Evolutionary conservation across 768 basidiomycete species (phyloP).

Genomic region (Suillus sp.): DNA sequence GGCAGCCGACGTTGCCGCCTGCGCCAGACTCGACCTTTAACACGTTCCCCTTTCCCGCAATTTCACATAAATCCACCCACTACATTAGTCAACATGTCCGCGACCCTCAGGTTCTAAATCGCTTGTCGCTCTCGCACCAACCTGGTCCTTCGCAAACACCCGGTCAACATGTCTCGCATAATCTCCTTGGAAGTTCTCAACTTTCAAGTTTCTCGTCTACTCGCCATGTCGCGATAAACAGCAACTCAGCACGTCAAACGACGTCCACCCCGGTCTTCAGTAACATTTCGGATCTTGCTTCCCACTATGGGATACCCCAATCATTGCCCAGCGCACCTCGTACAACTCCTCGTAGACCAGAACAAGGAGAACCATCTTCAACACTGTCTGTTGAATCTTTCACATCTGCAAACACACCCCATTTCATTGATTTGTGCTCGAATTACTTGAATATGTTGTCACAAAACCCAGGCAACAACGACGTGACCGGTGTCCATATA

Average conservation of each 20-base stretch:
- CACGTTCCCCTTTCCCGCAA: slow-evolving; percentile 41
- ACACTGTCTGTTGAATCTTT: slow-evolving; percentile 28
- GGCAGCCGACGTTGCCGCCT: slow-evolving; percentile 56
- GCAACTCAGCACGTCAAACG: slow-evolving; percentile 59
- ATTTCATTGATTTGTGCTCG: slow-evolving; percentile 50
- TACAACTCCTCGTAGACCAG: slow-evolving; percentile 48
- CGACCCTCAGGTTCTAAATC: slow-evolving; percentile 43
- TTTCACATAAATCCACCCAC: slow-evolving; percentile 47
- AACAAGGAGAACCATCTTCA: slow-evolving; percentile 34
- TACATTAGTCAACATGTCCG: slow-evolving; percentile 51
- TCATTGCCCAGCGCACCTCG: slow-evolving; percentile 69
- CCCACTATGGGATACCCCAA: slow-evolving; percentile 80
- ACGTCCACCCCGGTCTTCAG: slow-evolving; percentile 66
- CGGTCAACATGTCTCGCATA: slow-evolving; percentile 42
- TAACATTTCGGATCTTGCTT: slow-evolving; percentile 66
- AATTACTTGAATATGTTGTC: slow-evolving; percentile 74
- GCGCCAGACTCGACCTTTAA: slow-evolving; percentile 30
- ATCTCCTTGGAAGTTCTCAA: slow-evolving; percentile 49
- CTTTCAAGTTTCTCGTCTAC: slow-evolving; percentile 54
- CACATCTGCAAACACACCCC: slow-evolving; percentile 29
- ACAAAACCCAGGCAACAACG: slow-evolving; percentile 45
- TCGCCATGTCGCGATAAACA: slow-evolving; percentile 63
- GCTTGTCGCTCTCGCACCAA: slow-evolving; percentile 42
- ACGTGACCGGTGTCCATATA: slow-evolving; percentile 35
- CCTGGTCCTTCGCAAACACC: slow-evolving; percentile 38